Evolutionary conservation across 192 early-diverging fungal genomes (phyloP), one percentile per base, ranked within the genome.

Genomic region (Piromyces sp.): DNA sequence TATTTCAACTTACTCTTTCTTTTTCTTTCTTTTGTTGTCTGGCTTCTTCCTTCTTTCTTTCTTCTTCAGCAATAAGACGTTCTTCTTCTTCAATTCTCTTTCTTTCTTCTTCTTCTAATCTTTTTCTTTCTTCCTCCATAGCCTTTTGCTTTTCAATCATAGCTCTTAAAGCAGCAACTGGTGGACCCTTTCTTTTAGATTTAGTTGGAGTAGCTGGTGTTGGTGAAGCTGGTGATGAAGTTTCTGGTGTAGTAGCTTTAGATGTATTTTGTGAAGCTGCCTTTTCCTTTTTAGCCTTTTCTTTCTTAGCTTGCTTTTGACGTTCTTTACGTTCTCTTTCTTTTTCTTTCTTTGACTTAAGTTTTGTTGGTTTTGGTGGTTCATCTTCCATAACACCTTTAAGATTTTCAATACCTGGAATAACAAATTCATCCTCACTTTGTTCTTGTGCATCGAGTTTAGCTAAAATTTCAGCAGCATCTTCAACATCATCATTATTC

Each of bases 261-360:
- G 80, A 83, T 83, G 86, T 85, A 80, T 86, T 89, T 86, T 87
- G 86, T n/a, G 87, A 87, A 58, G 85, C 85, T 3, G 30, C 31
- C 81, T 33, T 31, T 29, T 29, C 30, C 38, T 83, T 83, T 29
- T 83, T 80, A 22, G 36, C 81, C n/a, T 90, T 87, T 86, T 93
- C 93, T 82, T 89, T 88, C 29, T 88, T 88, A 82, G 94, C 92
- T 85, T 79, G 30, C 38, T 85, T 29, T 36, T 84, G 79, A 83
- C 78, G 68, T 30, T 78, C 81, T 87, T 95, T 95, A 83, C 94
- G 92, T 82, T 95, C 89, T 83, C 89, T 89, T 83, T 96, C 95
- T 86, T 96, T 96, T 81, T 96, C 94, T 85, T 95, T 95, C 84
- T 96, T 96, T 51, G 93, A 91, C 86, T 95, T 91, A 31, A 94